These are phyloP conservation scores for Hyaloscypha variabilis DNA, from an alignment of 495 filamentous ascomycete species.

Conservation along the genomic window DNA sequence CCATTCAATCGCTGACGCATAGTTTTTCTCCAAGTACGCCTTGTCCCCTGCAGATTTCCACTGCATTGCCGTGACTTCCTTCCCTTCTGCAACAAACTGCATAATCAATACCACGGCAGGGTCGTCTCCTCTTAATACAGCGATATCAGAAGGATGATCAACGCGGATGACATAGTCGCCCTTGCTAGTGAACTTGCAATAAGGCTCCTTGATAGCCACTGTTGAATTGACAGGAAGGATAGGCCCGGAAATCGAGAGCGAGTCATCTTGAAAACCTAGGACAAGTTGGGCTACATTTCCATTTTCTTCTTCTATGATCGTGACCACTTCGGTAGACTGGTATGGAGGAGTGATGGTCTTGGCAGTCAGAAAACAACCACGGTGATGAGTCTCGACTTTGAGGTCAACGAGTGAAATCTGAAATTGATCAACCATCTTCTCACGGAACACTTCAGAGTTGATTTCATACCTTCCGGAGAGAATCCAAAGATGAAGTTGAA, in stretches of 20 bases:
- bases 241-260: conserved; percentile 13
- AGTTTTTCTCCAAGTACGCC: conserved; percentile 33
- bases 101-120: conserved; percentile 38
- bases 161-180: conserved; percentile 48
- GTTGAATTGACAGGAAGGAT: conserved; percentile 38
- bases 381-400: conserved; percentile 52
- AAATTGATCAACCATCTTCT: background rate
- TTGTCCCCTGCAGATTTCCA: conserved; percentile 48
- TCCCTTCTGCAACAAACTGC: conserved; percentile 32
- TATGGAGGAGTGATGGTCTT: conserved; percentile 44
- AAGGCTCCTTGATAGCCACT: conserved; percentile 56
- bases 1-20: conserved; percentile 27
- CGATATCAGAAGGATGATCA: conserved; percentile 55
- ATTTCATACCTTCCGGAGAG: conserved; percentile 15
- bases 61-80: conserved; percentile 30
- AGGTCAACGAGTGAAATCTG: conserved; percentile 36
- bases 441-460: background rate
- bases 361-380: conserved; percentile 46
- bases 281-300: conserved; percentile 45
- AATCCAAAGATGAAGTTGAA: conserved; percentile 6
- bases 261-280: conserved; percentile 12
- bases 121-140: conserved; percentile 37
- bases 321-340: conserved; percentile 44
- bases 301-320: conserved; percentile 53
- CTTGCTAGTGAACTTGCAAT: conserved; percentile 42